phyloP scores from a whole-genome alignment of 345 rosid species.

The Durio zibethinus region DNA sequence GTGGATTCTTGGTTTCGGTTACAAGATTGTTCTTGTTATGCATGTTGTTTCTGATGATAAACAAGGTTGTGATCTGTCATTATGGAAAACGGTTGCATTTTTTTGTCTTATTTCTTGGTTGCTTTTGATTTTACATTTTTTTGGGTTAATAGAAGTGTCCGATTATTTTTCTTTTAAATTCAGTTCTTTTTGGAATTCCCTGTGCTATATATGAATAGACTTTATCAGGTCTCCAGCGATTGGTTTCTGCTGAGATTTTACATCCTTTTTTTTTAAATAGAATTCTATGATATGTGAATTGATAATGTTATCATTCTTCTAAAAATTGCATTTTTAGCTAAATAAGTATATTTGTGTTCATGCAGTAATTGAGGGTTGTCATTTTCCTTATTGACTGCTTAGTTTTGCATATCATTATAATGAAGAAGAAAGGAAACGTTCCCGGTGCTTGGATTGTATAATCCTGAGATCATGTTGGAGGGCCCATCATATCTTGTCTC shows the following conservation, averaged over 20 bases:
- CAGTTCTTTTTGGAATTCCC: neutral
- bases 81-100: neutral
- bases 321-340: neutral
- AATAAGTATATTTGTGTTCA: neutral
- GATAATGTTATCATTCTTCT: neutral
- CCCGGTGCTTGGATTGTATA: neutral
- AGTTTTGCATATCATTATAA: constrained; percentile 7
- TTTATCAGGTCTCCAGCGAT: neutral
- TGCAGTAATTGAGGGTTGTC: constrained; percentile 2
- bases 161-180: neutral
- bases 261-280: neutral
- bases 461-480: constrained; percentile 47
- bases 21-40: too few species aligned
- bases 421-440: constrained; percentile 8
- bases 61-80: neutral
- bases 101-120: neutral
- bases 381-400: neutral
- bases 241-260: neutral
- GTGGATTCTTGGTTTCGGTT: neutral
- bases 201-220: neutral
- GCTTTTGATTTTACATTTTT: neutral
- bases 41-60: neutral
- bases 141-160: constrained; percentile 4
- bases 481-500: constrained; percentile 38
- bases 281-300: constrained; percentile 6